phyloP scores from a whole-genome alignment of 176 grass and related monocot genomes.

The Avena insularis region DNA sequence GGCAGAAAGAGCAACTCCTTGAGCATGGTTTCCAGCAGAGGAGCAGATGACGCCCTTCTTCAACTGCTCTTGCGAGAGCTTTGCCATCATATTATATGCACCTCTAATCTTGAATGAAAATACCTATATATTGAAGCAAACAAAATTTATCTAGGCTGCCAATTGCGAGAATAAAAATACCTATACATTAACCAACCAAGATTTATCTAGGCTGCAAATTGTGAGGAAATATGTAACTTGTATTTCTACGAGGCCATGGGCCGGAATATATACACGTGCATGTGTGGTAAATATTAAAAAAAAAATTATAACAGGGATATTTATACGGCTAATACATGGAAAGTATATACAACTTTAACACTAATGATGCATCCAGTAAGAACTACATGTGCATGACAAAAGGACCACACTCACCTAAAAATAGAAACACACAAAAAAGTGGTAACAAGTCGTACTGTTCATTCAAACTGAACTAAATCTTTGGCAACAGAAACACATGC shows the following conservation, averaged over 20 bases:
- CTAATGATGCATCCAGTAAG: neutral
- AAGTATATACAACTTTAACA: too few species aligned
- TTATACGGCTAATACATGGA: neutral
- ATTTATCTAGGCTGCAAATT: too few species aligned
- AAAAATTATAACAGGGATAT: neutral
- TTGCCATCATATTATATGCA: conserved; percentile 99
- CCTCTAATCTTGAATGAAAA: conserved; percentile 99
- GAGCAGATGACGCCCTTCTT: conserved; percentile 95
- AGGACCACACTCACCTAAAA: too few species aligned
- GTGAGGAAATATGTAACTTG: too few species aligned
- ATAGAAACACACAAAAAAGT: neutral
- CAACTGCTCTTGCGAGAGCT: conserved; percentile 76
- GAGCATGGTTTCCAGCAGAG: conserved; percentile 99
- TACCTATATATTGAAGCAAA: conserved; percentile 59
- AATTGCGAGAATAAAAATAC: conserved; percentile 76
- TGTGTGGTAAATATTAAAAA: neutral
- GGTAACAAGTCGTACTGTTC: neutral
- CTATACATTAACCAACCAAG: conserved; percentile 46
- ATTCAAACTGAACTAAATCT: too few species aligned
- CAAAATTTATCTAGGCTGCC: neutral
- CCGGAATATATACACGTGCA: neutral
- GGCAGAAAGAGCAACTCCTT: conserved; percentile 95
- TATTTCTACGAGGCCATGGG: too few species aligned
- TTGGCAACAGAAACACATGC: too few species aligned
- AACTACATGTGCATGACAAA: neutral